phyloP scores from a whole-genome alignment of 345 rosid species.

The Dipteronia dyeriana region DNA sequence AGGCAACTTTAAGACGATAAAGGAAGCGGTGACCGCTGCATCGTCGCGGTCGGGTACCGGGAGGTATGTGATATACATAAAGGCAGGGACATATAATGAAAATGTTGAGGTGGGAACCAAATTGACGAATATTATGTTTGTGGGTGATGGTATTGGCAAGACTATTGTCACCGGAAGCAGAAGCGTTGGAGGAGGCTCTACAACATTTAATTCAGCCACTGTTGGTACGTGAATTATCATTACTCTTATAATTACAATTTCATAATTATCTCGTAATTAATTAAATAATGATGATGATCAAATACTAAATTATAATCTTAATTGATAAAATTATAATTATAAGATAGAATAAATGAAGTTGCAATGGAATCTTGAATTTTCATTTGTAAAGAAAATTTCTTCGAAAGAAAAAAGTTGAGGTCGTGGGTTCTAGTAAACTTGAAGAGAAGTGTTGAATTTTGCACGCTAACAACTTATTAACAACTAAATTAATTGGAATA shows the following conservation, averaged over 20 bases:
- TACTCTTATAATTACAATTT: neutral
- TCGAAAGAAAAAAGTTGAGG: too few relatives aligned
- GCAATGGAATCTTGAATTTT: neutral
- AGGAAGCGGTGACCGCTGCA: constrained; percentile 62
- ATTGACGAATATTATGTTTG: constrained; percentile 66
- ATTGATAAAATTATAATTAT: too few relatives aligned
- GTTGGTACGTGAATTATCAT: constrained; percentile 54
- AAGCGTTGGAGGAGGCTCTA: constrained; percentile 85
- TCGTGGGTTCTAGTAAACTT: too few relatives aligned
- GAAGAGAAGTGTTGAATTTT: constrained; percentile 4
- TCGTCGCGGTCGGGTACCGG: constrained; percentile 52
- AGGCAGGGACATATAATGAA: constrained; percentile 74
- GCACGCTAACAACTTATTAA: constrained; percentile 6
- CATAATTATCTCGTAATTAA: too few relatives aligned
- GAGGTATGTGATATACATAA: constrained; percentile 72
- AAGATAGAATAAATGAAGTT: too few relatives aligned
- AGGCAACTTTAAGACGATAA: constrained; percentile 62
- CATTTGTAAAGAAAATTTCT: neutral
- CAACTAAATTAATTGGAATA: neutral
- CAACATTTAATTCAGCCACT: constrained; percentile 85
- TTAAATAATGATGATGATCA: too few relatives aligned
- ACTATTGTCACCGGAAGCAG: constrained; percentile 80
- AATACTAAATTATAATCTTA: too few relatives aligned
- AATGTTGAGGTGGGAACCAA: constrained; percentile 53
- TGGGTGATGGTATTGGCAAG: constrained; percentile 74